Percentiles rank a stretch among this genome's conserved stretches.
phyloP scores from a whole-genome alignment of 192 early-diverging fungal species.

The Backusella tarrabulga region DNA sequence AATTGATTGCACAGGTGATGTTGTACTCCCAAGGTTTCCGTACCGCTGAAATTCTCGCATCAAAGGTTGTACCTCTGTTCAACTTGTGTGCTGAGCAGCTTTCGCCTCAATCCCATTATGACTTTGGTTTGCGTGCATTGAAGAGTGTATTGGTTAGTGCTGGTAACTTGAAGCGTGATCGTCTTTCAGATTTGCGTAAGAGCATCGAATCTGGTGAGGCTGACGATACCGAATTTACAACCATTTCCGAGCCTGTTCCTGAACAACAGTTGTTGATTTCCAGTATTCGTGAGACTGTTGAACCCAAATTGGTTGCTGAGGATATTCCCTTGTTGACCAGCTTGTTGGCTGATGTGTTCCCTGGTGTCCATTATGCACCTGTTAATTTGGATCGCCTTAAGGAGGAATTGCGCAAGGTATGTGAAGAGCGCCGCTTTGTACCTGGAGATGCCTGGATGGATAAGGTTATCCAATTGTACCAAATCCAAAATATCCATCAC shows the following conservation, averaged over 20 bases:
- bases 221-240: conserved; percentile 41
- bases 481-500: conserved; percentile 98
- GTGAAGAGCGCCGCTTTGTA: conserved; percentile 71
- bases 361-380: conserved; percentile 80
- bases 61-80: conserved; percentile 97
- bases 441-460: conserved; percentile 86
- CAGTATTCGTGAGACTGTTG: conserved; percentile 94
- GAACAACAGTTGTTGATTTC: conserved; percentile 95
- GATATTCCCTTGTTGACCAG: conserved; percentile 88
- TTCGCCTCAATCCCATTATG: conserved; percentile 96
- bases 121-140: conserved; percentile 97
- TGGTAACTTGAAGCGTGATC: conserved; percentile 96
- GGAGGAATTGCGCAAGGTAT: conserved; percentile 72
- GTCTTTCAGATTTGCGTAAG: conserved; percentile 51
- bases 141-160: conserved; percentile 99
- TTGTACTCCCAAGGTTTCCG: conserved; percentile 99
- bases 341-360: conserved; percentile 92
- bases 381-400: conserved; percentile 77
- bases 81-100: conserved; percentile 94
- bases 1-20: conserved; percentile 99
- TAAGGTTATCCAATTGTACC: conserved; percentile 97
- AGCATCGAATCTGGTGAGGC: conserved; percentile 36
- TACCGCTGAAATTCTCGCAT: conserved; percentile 88
- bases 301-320: conserved; percentile 97
- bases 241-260: conserved; percentile 59